Conservation (phyloP, 768 basidiomycete species). For the Leucogyrophana mollusca region DNA sequence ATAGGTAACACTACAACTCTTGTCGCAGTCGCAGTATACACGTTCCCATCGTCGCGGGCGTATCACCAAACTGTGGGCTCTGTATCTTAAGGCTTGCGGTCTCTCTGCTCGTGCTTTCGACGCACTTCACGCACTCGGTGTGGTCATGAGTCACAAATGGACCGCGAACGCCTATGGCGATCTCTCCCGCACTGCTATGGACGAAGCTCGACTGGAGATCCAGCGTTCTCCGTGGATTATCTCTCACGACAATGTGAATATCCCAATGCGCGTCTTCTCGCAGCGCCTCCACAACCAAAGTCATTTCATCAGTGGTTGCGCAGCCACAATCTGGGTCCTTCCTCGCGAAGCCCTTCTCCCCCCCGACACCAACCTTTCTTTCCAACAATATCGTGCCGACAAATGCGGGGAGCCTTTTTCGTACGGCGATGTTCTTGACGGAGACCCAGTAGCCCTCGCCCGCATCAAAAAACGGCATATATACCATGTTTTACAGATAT, state of each 20-base stretch:
- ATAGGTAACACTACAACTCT: neutral
- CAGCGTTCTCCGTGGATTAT: constrained; percentile 13
- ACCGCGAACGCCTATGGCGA: constrained; percentile 8
- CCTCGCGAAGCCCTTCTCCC: constrained; percentile 8
- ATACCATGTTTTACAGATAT: constrained; percentile 22
- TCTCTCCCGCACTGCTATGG: constrained; percentile 11
- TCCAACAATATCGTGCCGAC: constrained; percentile 6
- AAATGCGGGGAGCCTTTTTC: neutral
- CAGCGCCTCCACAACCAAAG: constrained; percentile 22
- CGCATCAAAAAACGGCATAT: neutral
- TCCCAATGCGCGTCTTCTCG: constrained; percentile 22
- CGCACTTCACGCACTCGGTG: constrained; percentile 13
- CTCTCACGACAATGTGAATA: constrained; percentile 20
- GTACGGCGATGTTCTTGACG: neutral
- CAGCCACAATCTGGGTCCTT: constrained; percentile 19
- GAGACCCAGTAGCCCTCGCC: neutral
- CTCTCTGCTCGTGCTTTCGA: constrained; percentile 15
- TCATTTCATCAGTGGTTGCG: constrained; percentile 21
- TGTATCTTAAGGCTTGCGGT: constrained; percentile 20
- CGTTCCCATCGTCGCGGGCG: constrained; percentile 9
- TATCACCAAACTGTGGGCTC: constrained; percentile 13
- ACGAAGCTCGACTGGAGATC: constrained; percentile 3
- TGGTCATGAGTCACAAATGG: constrained; percentile 34
- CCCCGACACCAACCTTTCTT: constrained; percentile 2
- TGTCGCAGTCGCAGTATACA: constrained; percentile 14